Base-by-base conservation (phyloP, 768 basidiomycete species). In the Psilocybe cubensis region DNA sequence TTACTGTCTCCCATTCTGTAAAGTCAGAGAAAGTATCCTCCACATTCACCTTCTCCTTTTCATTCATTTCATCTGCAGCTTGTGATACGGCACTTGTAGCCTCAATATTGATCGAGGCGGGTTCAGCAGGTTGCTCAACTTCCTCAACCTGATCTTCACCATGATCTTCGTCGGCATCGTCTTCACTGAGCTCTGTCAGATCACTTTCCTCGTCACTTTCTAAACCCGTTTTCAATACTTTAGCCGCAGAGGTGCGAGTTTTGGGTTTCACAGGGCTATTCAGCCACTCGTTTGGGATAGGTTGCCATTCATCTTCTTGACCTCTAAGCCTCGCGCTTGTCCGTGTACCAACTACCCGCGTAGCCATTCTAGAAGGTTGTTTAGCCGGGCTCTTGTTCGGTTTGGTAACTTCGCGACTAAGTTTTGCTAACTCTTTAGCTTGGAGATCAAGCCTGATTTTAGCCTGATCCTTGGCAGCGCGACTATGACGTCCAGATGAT, bases 1-100 rank as follows among this genome's bases (percentile, higher is more conserved):
- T 65, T 57, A 94, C 95, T 65, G 91, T 90, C 76, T 96, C 92
- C 95, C 96, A 98, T 71, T 96, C 94, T 38, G 92, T 70, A 64
- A 91, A 91, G 46, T 81, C 81, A 1, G 76, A 75, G 4, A n/a
- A 79, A 81, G 20, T 73, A 52, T 8, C 61, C 65, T n/a, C 64
- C 66, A 31, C 57, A 38, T n/a, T n/a, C n/a, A n/a, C n/a, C n/a
- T n/a, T n/a, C 17, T 45, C 54, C 18, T 57, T 53, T 20, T 62
- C 44, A 41, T 66, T 58, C 43, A 45, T 46, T 21, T 61, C 47
- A 54, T 60, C 52, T 5, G 58, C 28, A 23, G 61, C 51, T 38
- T 40, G 27, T 24, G 51, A 49, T 38, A 42, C 56, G 29, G 14
- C 43, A 52, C 25, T 12, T 31, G 40, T 21, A 24, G 11, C 28